phyloP scores from a whole-genome alignment of 2,329 filamentous ascomycete species.

The Monosporascus sp. region DNA sequence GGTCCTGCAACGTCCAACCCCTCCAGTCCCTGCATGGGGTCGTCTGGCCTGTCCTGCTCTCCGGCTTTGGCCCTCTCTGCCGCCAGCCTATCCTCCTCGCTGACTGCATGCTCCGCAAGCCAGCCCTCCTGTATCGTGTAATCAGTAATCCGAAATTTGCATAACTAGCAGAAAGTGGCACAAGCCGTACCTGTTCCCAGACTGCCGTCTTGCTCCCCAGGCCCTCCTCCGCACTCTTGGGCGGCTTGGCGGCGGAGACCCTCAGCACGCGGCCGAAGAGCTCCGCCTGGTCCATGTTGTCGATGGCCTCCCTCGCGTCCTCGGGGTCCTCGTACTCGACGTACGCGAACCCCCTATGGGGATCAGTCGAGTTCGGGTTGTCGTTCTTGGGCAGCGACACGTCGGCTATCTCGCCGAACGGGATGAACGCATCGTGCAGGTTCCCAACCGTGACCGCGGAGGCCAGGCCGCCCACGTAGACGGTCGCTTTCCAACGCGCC shows the following conservation, averaged over 20 bases:
- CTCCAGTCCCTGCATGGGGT: conserved; percentile 95
- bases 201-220: conserved; percentile 89
- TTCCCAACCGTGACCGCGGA: conserved; percentile 69
- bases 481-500: conserved; percentile 79
- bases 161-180: conserved; percentile 1
- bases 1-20: conserved; percentile 92
- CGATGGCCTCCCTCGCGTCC: conserved; percentile 91
- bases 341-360: conserved; percentile 91
- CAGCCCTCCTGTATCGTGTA: conserved; percentile 70
- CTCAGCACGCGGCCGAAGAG: conserved; percentile 89
- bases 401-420: conserved; percentile 93
- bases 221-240: conserved; percentile 83
- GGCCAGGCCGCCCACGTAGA: conserved; percentile 88
- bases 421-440: conserved; percentile 87
- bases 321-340: conserved; percentile 84
- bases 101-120: conserved; percentile 80
- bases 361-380: conserved; percentile 68
- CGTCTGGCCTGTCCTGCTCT: conserved; percentile 55
- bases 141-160: conserved; percentile 13
- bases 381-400: conserved; percentile 88
- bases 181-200: conserved; percentile 81
- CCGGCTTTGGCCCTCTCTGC: conserved; percentile 47
- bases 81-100: conserved; percentile 68
- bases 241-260: conserved; percentile 85
- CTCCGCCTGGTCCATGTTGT: conserved; percentile 98